A percentile compares a stretch with the other conserved stretches of the same genome.
Conservation (phyloP, 768 basidiomycete species). For the Suillus spraguei region DNA sequence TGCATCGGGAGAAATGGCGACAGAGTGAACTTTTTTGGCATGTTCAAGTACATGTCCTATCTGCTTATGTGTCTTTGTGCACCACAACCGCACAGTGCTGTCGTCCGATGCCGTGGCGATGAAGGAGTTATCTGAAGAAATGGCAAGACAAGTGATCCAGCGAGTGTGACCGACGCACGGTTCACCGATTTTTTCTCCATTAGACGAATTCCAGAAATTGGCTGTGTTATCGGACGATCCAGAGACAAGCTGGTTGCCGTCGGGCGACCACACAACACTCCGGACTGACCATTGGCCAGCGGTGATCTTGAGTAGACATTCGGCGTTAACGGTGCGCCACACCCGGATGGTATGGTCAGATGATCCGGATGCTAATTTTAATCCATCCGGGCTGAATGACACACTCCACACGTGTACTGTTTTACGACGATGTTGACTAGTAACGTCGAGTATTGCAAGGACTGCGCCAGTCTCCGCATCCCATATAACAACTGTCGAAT, state of each 20-base stretch:
- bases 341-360: neutral
- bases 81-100: neutral
- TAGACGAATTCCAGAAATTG: conserved; percentile 8
- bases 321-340: conserved; percentile 4
- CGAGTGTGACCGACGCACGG: conserved; percentile 1
- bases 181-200: neutral
- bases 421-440: neutral
- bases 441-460: neutral
- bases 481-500: conserved; percentile 21
- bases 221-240: conserved; percentile 4
- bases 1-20: conserved; percentile 5
- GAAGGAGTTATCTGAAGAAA: conserved; percentile 1
- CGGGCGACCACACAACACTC: conserved; percentile 11
- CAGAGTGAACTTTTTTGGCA: neutral
- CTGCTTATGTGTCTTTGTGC: conserved; percentile 1
- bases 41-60: neutral
- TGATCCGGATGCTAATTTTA: conserved; percentile 6
- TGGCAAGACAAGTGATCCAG: neutral
- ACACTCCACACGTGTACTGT: neutral
- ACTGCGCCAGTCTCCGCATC: conserved; percentile 6
- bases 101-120: conserved; percentile 2
- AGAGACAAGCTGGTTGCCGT: conserved; percentile 5
- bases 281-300: neutral
- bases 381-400: neutral
- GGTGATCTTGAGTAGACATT: conserved; percentile 2